Base-by-base conservation (phyloP, 1,139 yeast genomes). In the Sugiyamaella sp. region DNA sequence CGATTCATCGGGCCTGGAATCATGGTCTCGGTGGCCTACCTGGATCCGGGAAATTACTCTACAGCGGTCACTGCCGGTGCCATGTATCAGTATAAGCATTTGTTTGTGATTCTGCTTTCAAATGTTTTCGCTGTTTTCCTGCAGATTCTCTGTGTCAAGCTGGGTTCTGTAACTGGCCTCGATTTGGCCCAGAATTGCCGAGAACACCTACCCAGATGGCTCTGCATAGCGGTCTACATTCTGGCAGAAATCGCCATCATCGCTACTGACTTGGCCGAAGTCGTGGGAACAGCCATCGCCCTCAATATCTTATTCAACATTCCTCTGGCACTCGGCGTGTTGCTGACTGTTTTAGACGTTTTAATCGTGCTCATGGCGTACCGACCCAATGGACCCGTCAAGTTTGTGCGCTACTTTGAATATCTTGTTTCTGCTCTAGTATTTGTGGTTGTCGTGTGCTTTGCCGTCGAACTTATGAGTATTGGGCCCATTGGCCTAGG, bases 1-100 rank as follows among this genome's bases (percentile, higher is more conserved):
- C 74, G 78, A 60, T 90, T 90, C 70, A 74, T 90, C 2, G 97
- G 98, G 0, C 97, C 97, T 0, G 98, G 98, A 0, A 78, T 91
- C 46, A 85, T 91, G 93, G 95, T 93, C 25, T 82, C 95, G 20
- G 98, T 93, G 50, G 96, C 98, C 0, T 93, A 91, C 67, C 89
- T 93, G 87, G 99, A 93, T 66, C 98, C 99, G 1, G 99, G 99
- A 1, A 93, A 93, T 72, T 93, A 91, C 71, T 86, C 97, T 29
- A 89, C 98, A 1, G 93, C 95, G 37, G 97, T 93, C 27, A 86
- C 97, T 4, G 95, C 95, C 20, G 97, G 97, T 53, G 90, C 96
- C 14, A 85, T 86, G 48, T 91, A 85, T 71, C 84, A 87, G 68
- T 93, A 89, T 72, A 85, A 87, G 63, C 77, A 93, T 53, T 73